Evolutionary conservation across 2,329 filamentous ascomycete species (phyloP).

Genomic region (Venturia oleaginea): DNA sequence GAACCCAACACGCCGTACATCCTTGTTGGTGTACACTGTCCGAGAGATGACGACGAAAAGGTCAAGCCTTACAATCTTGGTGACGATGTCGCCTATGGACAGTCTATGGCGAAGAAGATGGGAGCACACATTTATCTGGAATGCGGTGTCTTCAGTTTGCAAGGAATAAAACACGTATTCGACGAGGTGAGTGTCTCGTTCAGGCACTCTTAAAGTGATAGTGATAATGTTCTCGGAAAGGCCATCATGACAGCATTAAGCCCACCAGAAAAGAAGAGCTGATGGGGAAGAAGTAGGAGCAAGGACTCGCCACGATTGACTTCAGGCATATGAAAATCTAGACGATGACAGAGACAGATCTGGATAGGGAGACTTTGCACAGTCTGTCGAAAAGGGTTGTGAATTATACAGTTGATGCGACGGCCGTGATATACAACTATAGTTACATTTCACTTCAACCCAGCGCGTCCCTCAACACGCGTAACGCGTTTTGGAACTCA

Average conservation of each 20-base stretch:
- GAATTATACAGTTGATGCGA: not conserved
- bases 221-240: not conserved
- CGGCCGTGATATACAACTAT: too few species aligned
- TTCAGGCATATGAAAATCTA: not conserved
- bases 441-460: not conserved
- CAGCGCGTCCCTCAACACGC: too few species aligned
- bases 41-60: not conserved
- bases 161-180: not conserved
- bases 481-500: not conserved
- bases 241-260: constrained; percentile 1
- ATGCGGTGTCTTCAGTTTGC: not conserved
- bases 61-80: not conserved
- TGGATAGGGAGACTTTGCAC: not conserved
- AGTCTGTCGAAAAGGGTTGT: not conserved
- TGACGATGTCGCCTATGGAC: not conserved
- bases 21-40: not conserved
- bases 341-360: not conserved
- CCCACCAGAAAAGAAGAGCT: not conserved
- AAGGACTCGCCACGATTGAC: not conserved
- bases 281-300: not conserved
- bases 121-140: not conserved
- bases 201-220: not conserved
- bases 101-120: not conserved
- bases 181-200: not conserved
- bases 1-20: not conserved